Evolutionary conservation across 176 grass and related monocot genomes (phyloP).

Genomic region (Oryza officinalis): DNA sequence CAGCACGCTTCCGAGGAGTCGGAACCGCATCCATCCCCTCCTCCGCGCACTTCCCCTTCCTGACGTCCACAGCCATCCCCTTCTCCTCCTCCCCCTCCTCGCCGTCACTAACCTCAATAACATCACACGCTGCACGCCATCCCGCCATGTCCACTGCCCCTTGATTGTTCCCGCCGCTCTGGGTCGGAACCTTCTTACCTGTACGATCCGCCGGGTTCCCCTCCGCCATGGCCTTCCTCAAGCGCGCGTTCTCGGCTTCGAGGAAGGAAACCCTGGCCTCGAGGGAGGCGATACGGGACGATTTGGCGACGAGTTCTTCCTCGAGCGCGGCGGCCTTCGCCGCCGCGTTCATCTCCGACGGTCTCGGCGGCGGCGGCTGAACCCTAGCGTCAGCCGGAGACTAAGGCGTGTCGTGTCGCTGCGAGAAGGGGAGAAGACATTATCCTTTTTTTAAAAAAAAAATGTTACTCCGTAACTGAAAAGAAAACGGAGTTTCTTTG

Average conservation of each 20-base stretch:
- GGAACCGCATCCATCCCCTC: background rate
- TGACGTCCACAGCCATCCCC: background rate
- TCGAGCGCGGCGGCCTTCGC: conserved; percentile 23
- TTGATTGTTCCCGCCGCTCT: background rate
- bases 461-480: too few relatives aligned
- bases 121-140: background rate
- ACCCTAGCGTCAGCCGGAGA: background rate
- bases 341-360: conserved; percentile 21
- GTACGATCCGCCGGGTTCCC: background rate
- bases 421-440: background rate
- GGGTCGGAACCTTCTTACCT: too few relatives aligned
- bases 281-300: conserved; percentile 41
- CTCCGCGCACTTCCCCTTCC: background rate
- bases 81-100: conserved; percentile 31
- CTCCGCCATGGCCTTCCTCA: conserved; percentile 24
- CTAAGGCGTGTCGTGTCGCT: too few relatives aligned
- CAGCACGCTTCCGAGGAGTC: background rate
- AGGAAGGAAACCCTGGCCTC: conserved; percentile 44
- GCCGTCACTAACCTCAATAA: conserved; percentile 43
- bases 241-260: conserved; percentile 46
- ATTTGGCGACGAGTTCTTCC: conserved; percentile 34
- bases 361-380: background rate
- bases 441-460: too few relatives aligned
- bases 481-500: background rate
- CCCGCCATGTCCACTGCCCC: background rate